Base-by-base conservation (phyloP, 2,329 filamentous ascomycete species). In the Xylariaceae sp. region DNA sequence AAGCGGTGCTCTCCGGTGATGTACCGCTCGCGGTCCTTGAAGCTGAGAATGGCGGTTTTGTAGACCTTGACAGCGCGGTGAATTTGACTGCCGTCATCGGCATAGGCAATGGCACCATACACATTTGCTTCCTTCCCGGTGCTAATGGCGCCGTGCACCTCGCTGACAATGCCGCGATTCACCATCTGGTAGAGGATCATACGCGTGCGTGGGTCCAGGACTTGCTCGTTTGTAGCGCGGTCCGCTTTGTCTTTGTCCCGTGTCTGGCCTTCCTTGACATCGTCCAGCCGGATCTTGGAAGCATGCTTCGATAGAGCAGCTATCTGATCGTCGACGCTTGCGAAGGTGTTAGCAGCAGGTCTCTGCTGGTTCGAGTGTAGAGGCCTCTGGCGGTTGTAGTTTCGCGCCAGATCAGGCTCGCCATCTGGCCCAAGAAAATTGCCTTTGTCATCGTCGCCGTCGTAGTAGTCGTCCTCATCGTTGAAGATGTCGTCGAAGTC, bases 61-160 rank as follows among this genome's bases (percentile, higher is more conserved):
- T 99, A 99, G 47, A 99, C 89, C 75, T 99, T 99, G 77, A 97
- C 91, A 12, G 94, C 94, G 46, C 90, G 84, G 66, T 96, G 89
- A 0, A 85, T 73, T 0, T 81, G 74, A 18, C 78, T 73, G 37
- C 76, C 76, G 7, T 80, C 70, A 9, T 80, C 79, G 6, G 83
- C 76, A 1, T 83, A 76, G 2, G 84, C 80, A 10, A 95, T 80
- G 16, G 92, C 91, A 59, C 95, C 90, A 73, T 99, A 99, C 22
- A 99, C 94, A 70, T 99, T 99, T 56, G 94, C 94, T 72, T 99
- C 94, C 71, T 99, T 99, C 52, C 94, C 94, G 0, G 94, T 99
- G 57, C 90, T 96, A 63, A 99, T 81, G 68, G 94, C 94, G 44
- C 95, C 94, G 69, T 99, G 91, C 48, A 99, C 86, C 71, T 96